phyloP scores from a whole-genome alignment of 768 basidiomycete genomes.

The Polyporus arcularius region DNA sequence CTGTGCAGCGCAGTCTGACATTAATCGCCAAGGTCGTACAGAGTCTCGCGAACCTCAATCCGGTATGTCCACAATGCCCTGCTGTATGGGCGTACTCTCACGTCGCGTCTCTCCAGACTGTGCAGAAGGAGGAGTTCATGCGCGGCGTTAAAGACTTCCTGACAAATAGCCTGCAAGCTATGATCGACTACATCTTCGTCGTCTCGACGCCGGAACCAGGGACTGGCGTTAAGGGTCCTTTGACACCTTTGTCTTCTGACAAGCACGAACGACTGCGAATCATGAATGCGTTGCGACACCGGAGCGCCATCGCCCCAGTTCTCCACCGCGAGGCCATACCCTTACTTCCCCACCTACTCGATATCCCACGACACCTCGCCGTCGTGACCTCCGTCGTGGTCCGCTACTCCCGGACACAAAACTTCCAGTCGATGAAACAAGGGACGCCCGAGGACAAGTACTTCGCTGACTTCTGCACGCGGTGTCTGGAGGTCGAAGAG shows the following conservation, averaged over 20 bases:
- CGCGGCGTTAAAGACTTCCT: slow-evolving; percentile 75
- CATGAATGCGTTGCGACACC: slow-evolving; percentile 56
- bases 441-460: slow-evolving; percentile 32
- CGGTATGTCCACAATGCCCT: slow-evolving; percentile 42
- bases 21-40: slow-evolving; percentile 88
- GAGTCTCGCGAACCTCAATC: slow-evolving; percentile 83
- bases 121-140: slow-evolving; percentile 84
- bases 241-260: slow-evolving; percentile 26
- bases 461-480: slow-evolving; percentile 57
- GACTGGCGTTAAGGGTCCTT: slow-evolving; percentile 16
- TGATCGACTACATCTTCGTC: slow-evolving; percentile 77
- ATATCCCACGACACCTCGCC: slow-evolving; percentile 78
- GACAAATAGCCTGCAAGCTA: slow-evolving; percentile 58
- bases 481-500: slow-evolving; percentile 72
- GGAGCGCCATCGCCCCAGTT: slow-evolving; percentile 53
- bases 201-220: slow-evolving; percentile 58
- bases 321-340: slow-evolving; percentile 74
- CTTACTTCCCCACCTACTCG: slow-evolving; percentile 70
- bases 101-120: slow-evolving; percentile 38
- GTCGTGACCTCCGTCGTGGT: slow-evolving; percentile 76
- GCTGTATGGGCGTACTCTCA: background rate
- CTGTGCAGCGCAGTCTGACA: slow-evolving; percentile 79
- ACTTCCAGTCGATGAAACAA: slow-evolving; percentile 8
- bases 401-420: slow-evolving; percentile 53
- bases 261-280: slow-evolving; percentile 48